Evolutionary conservation across 441 rosid species (phyloP).

Genomic region (Erysimum pusillum): DNA sequence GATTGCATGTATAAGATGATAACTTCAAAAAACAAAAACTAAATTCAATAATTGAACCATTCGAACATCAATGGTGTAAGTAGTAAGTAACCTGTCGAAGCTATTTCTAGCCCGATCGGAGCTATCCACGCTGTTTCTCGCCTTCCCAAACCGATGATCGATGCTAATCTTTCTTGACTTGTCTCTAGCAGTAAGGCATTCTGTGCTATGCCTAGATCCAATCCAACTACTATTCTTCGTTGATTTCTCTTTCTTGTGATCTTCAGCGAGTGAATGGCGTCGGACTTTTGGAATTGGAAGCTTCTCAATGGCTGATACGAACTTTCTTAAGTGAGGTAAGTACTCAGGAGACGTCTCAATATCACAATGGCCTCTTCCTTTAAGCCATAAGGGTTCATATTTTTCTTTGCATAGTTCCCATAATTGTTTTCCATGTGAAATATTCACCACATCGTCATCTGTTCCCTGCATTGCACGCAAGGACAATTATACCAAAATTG

Average conservation of each 20-base stretch:
- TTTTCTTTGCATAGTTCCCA: slow-evolving; percentile 79
- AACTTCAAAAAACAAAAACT: background rate
- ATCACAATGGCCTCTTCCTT: slow-evolving; percentile 79
- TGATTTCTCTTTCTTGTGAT: slow-evolving; percentile 35
- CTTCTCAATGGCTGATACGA: slow-evolving; percentile 72
- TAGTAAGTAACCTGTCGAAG: slow-evolving; percentile 64
- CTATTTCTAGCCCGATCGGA: slow-evolving; percentile 65
- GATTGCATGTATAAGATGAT: background rate
- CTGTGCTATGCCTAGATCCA: slow-evolving; percentile 63
- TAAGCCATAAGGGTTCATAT: slow-evolving; percentile 84
- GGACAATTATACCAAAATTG: background rate
- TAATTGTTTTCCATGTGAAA: slow-evolving; percentile 78
- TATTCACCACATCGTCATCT: slow-evolving; percentile 74
- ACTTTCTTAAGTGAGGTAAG: slow-evolving; percentile 67
- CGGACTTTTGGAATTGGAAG: slow-evolving; percentile 45
- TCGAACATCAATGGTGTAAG: background rate
- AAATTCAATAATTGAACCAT: background rate
- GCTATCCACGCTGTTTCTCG: slow-evolving; percentile 62
- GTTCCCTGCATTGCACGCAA: slow-evolving; percentile 65
- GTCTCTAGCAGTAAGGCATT: slow-evolving; percentile 50
- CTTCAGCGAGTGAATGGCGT: slow-evolving; percentile 26
- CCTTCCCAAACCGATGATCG: slow-evolving; percentile 48
- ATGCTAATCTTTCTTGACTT: slow-evolving; percentile 55
- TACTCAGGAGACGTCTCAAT: slow-evolving; percentile 74
- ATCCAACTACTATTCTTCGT: slow-evolving; percentile 50